Evolutionary conservation across 371 early-diverging fungal species (phyloP), one percentile per base, ranked within the genome.

Genomic region (Haplosporangium sp.): DNA sequence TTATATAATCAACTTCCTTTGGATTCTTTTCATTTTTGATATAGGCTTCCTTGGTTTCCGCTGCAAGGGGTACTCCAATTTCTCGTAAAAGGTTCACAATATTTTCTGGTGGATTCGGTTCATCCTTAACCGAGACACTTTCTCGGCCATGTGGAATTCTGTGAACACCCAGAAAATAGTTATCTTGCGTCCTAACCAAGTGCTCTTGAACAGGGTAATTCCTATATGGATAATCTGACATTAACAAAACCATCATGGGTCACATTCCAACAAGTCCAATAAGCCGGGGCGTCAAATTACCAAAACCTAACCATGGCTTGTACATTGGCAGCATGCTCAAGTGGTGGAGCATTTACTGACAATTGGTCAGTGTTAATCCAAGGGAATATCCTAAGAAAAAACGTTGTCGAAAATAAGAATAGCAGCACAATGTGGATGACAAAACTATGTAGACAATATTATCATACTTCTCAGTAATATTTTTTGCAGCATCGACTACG

Each of bases 91-190:
- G 48, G 8, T 59, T 66, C 34, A 76, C 72, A 45, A 73, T 69
- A 9, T 69, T 42, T 58, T 70, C n/a, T 42, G 77, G 63, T 19
- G 69, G 71, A 20, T 67, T 66, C n/a, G 76, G 75, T 8, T 44
- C 45, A 20, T 75, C 63, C 64, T 70, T 67, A 27, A 55, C 20
- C 53, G 82, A 58, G 53, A 50, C 37, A 50, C 77, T 20, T 37
- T 79, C 72, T 5, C 81, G 71, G 40, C 81, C 81, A 45, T 74
- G 81, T 0, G 95, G 94, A 39, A 98, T 94, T 27, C 97, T 92
- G 66, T 97, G 97, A 4, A 94, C 87, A 50, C 94, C 93, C n/a
- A 98, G 85, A 0, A 97, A 83, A 82, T 94, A 98, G 34, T 95
- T 94, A 71, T 98, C 98, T 65, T 85, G 85, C 3, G 97, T 97